Evolutionary conservation across 192 early-diverging fungal species (phyloP).

Genomic region (Backusella tuberculispora): DNA sequence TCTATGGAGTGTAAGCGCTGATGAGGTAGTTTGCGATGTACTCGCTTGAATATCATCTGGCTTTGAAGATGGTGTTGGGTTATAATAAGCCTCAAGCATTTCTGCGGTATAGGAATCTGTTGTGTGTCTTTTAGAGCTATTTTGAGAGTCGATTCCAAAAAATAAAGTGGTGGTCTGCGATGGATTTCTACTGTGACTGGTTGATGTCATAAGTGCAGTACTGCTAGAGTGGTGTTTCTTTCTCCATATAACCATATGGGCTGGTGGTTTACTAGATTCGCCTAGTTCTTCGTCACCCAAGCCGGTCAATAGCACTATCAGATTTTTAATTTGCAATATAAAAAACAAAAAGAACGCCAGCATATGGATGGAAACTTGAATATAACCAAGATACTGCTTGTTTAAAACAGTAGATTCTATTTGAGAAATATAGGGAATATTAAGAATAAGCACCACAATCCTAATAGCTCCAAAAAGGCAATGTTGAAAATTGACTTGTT

Average conservation of each 20-base stretch:
- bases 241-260: slow-evolving; percentile 17
- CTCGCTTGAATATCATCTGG: slow-evolving; percentile 6
- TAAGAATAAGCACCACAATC: slow-evolving; percentile 43
- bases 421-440: slow-evolving; percentile 40
- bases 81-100: not conserved
- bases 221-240: not conserved
- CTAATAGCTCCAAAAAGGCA: slow-evolving; percentile 37
- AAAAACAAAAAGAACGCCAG: slow-evolving; percentile 46
- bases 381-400: slow-evolving; percentile 48
- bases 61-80: not conserved
- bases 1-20: not conserved
- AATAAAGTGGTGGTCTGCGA: not conserved
- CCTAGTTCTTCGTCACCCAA: slow-evolving; percentile 26
- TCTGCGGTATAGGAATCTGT: not conserved
- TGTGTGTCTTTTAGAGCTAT: not conserved
- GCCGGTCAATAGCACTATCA: slow-evolving; percentile 25
- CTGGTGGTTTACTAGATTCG: not conserved
- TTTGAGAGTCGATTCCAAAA: not conserved
- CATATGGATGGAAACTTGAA: slow-evolving; percentile 49
- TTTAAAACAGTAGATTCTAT: slow-evolving; percentile 17
- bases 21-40: not conserved
- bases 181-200: not conserved
- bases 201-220: not conserved
- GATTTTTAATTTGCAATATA: slow-evolving; percentile 36
- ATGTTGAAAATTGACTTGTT: slow-evolving; percentile 44